Percentiles rank a stretch among this genome's conserved stretches.
Conservation (phyloP, 1,284 basidiomycete species). For the Kwoniella shivajii region DNA sequence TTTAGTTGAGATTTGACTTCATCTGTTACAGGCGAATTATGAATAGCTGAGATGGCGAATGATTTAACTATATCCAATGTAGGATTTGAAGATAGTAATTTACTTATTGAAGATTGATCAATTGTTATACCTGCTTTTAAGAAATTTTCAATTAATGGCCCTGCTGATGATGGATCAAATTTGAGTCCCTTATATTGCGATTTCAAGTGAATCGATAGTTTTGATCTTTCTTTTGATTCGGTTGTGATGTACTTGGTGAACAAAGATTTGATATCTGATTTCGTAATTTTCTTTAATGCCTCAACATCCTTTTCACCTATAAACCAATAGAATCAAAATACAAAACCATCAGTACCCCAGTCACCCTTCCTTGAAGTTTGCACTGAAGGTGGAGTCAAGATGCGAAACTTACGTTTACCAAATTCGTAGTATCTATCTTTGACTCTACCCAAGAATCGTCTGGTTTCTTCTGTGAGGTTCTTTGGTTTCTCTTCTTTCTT, state of each 20-base stretch:
- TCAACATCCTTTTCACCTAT: constrained; percentile 70
- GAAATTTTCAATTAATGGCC: constrained; percentile 65
- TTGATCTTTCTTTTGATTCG: constrained; percentile 67
- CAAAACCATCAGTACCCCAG: constrained; percentile 3
- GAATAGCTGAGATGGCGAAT: constrained; percentile 64
- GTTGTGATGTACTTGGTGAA: constrained; percentile 74
- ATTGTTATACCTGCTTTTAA: constrained; percentile 60
- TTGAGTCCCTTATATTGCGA: constrained; percentile 61
- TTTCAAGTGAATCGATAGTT: constrained; percentile 77
- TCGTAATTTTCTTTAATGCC: constrained; percentile 66
- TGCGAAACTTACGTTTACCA: constrained; percentile 59
- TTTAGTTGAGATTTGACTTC: constrained; percentile 61
- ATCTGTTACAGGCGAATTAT: constrained; percentile 32
- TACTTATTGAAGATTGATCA: constrained; percentile 57
- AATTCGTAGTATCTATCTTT: constrained; percentile 77
- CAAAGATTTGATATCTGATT: constrained; percentile 74
- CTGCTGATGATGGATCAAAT: constrained; percentile 68
- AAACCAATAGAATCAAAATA: not conserved
- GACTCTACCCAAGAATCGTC: constrained; percentile 70
- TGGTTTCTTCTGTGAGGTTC: constrained; percentile 68
- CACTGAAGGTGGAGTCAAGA: not conserved
- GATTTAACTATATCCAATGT: constrained; percentile 59
- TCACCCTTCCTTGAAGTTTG: too few relatives aligned
- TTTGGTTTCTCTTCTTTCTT: constrained; percentile 74
- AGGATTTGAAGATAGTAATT: constrained; percentile 60